Conservation (phyloP, 306 rosid genomes). For the Cicer bijugum region DNA sequence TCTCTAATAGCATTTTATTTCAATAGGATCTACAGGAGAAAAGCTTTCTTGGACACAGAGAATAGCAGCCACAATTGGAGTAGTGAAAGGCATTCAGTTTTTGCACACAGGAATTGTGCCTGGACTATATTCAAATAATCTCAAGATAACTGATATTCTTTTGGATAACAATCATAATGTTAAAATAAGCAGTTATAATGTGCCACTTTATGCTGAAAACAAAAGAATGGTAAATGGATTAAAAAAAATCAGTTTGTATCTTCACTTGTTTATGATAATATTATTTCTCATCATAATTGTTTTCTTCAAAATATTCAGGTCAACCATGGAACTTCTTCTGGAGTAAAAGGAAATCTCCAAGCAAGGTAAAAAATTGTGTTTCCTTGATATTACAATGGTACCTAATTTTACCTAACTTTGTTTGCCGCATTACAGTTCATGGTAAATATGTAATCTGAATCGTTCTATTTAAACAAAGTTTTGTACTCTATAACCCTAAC, state of each 20-base stretch:
- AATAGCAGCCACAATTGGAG: slow-evolving; percentile 83
- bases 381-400: slow-evolving; percentile 10
- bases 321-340: slow-evolving; percentile 53
- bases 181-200: slow-evolving; percentile 78
- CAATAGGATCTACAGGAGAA: slow-evolving; percentile 60
- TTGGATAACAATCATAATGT: slow-evolving; percentile 74
- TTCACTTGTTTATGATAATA: slow-evolving; percentile 12
- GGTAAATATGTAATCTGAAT: not conserved
- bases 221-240: slow-evolving; percentile 58
- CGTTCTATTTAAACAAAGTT: not conserved
- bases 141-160: slow-evolving; percentile 81
- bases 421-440: too few relatives aligned
- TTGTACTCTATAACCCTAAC: not conserved
- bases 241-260: slow-evolving; percentile 14
- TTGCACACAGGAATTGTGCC: slow-evolving; percentile 95
- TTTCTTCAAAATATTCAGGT: slow-evolving; percentile 52
- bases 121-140: slow-evolving; percentile 75
- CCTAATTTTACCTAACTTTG: not conserved
- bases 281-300: slow-evolving; percentile 21
- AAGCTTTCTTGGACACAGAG: slow-evolving; percentile 86
- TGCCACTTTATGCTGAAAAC: slow-evolving; percentile 64
- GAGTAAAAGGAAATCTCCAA: slow-evolving; percentile 64
- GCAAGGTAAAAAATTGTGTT: slow-evolving; percentile 52
- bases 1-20: slow-evolving; percentile 45
- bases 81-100: slow-evolving; percentile 86